Percentiles rank a stretch among this genome's conserved stretches.
phyloP scores from a whole-genome alignment of 2,329 filamentous ascomycete species.

The Ceratocystis destructans region DNA sequence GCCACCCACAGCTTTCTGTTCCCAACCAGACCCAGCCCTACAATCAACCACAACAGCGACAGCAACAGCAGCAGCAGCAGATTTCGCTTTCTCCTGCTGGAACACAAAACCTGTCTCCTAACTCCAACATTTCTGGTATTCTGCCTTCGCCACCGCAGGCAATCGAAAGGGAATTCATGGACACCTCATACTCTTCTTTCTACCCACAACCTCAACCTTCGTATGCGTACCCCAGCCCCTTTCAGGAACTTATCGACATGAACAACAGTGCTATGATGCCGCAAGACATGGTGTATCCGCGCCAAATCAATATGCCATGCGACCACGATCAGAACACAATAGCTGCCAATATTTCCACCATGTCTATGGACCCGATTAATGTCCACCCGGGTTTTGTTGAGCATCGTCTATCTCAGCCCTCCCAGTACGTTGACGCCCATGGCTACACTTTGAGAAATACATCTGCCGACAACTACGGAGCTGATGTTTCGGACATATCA shows the following conservation, averaged over 20 bases:
- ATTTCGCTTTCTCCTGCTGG: constrained; percentile 8
- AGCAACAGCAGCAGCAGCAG: constrained; percentile 8
- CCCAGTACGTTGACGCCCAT: constrained; percentile 2
- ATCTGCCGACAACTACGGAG: constrained; percentile 20
- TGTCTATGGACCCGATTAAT: constrained; percentile 2
- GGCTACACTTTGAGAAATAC: constrained; percentile 19
- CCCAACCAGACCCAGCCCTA: constrained; percentile 7
- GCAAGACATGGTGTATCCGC: constrained; percentile 14
- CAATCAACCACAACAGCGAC: neutral
- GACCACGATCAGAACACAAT: constrained; percentile 9
- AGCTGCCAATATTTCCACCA: constrained; percentile 4
- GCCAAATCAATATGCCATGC: constrained; percentile 7
- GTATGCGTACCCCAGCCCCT: neutral
- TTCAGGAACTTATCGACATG: constrained; percentile 7
- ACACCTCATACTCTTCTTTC: constrained; percentile 8
- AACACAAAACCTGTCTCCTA: neutral
- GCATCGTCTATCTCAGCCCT: constrained; percentile 13
- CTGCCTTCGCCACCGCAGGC: constrained; percentile 16
- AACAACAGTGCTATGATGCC: constrained; percentile 12
- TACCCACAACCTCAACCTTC: constrained; percentile 4
- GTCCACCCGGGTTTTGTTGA: constrained; percentile 18
- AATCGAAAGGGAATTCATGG: constrained; percentile 14
- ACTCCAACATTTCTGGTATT: neutral
- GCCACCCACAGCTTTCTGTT: constrained; percentile 3
- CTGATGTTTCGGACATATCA: constrained; percentile 31